Evolutionary conservation across 495 filamentous ascomycete genomes (phyloP), one percentile per base, ranked within the genome.

Genomic region (Tetracladium marchalianum): DNA sequence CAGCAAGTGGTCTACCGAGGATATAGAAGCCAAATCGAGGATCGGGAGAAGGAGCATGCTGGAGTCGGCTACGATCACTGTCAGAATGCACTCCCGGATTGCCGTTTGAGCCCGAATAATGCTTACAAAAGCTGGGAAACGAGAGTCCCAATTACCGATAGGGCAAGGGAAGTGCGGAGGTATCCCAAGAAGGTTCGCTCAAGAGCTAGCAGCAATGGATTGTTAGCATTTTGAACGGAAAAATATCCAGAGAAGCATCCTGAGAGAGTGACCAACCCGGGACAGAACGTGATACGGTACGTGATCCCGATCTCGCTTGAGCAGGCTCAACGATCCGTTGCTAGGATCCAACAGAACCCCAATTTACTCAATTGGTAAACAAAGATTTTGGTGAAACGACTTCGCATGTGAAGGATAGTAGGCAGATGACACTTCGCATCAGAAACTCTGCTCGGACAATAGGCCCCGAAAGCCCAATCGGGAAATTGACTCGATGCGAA

Each of bases 171-270:
- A 7, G 84, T 88, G 41, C 85, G 80, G 35, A 87, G 70, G 62
- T 89, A 90, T 41, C 71, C 78, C 37, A 90, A 77, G 59, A 84
- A 90, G 31, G 84, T 92, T 47, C 84, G 70, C 63, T 92, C 84
- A 19, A 87, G 70, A 24, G 85, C 87, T 90, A 58, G 39, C 7
- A 22, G 18, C 17, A 10, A 49, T n/a, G n/a, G n/a, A n/a, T 9
- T 15, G 43, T 43, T 35, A 48, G 47, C 39, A 24, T 36, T 10
- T 11, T 40, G 19, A 16, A 40, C 17, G 17, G n/a, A 40, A 16
- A 43, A 27, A 10, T 15, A 32, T 27, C 41, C 17, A 17, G 31
- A 10, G 41, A 2, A 31, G 7, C 41, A 24, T 31, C 2, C 10
- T 15, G 31, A 31, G 19, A 33, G 15, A 43, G 22, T 31, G 12